These are phyloP conservation scores for Mortierella hygrophila DNA, from an alignment of 192 early-diverging fungal genomes.

Conservation along the genomic window DNA sequence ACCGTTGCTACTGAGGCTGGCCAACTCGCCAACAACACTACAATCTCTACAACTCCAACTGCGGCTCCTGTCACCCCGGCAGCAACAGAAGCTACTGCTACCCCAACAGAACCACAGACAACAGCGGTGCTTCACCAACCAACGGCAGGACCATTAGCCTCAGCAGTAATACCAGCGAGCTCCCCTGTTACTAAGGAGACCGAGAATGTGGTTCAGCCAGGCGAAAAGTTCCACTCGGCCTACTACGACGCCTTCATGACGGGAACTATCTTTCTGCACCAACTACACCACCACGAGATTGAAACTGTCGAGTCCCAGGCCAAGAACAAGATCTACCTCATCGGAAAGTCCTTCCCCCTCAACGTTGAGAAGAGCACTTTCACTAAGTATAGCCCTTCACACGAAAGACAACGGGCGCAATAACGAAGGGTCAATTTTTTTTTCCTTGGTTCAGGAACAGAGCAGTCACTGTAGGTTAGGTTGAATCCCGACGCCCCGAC, in stretches of 20 bases:
- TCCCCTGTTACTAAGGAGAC: constrained; percentile 2
- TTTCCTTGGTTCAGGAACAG: neutral
- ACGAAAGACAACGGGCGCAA: constrained; percentile 30
- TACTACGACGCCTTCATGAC: constrained; percentile 99
- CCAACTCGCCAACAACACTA: neutral
- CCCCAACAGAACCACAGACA: constrained; percentile 14
- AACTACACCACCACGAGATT: constrained; percentile 60
- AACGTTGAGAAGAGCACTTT: constrained; percentile 71
- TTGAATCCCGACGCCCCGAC: neutral
- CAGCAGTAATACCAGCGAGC: constrained; percentile 1
- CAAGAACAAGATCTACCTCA: constrained; percentile 89
- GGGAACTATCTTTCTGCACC: constrained; percentile 84
- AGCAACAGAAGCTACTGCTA: constrained; percentile 9
- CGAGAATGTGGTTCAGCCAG: constrained; percentile 22
- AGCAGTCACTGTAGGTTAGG: neutral
- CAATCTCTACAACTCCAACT: constrained; percentile 14
- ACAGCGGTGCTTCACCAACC: constrained; percentile 20
- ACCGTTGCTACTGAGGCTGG: neutral
- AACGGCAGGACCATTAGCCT: constrained; percentile 9
- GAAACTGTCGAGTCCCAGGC: constrained; percentile 19
- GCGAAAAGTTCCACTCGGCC: constrained; percentile 86
- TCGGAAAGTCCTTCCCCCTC: constrained; percentile 84
- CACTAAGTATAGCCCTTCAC: constrained; percentile 64
- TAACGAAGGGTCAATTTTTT: neutral
- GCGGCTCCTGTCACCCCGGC: neutral